Percentiles rank a stretch among this genome's conserved stretches.
These are phyloP conservation scores for Rhodotorula mucilaginosa DNA, from an alignment of 1,284 basidiomycete species.

Conservation along the genomic window DNA sequence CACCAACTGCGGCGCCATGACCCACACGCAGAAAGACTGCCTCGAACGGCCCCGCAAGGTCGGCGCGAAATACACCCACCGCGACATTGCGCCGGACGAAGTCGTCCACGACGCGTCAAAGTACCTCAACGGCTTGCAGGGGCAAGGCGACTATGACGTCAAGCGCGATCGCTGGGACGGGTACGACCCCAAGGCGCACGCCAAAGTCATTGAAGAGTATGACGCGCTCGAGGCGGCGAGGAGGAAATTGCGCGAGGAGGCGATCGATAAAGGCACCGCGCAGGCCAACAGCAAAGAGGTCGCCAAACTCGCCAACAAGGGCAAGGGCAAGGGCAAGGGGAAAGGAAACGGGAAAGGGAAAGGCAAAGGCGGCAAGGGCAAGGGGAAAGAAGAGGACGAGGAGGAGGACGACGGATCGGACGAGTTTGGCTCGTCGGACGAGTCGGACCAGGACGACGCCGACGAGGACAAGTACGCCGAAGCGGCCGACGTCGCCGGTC, in stretches of 20 bases:
- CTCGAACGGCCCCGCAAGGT: conserved; percentile 93
- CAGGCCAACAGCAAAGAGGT: conserved; percentile 55
- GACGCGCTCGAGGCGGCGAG: conserved; percentile 87
- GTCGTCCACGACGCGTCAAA: conserved; percentile 69
- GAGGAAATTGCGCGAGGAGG: conserved; percentile 85
- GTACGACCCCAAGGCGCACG: conserved; percentile 83
- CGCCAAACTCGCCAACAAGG: conserved; percentile 77
- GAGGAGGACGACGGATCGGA: conserved; percentile 61
- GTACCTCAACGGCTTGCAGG: conserved; percentile 40
- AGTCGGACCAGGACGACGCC: conserved; percentile 39
- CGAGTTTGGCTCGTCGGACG: conserved; percentile 91
- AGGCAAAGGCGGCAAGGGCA: neutral
- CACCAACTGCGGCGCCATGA: conserved; percentile 97
- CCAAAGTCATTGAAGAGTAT: conserved; percentile 86
- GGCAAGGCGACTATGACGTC: conserved; percentile 74
- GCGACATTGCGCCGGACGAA: conserved; percentile 88
- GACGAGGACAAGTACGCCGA: conserved; percentile 98
- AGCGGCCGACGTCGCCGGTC: conserved; percentile 92
- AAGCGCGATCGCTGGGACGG: conserved; percentile 99
- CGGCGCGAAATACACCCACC: conserved; percentile 90
- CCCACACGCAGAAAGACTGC: conserved; percentile 87
- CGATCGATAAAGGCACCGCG: conserved; percentile 87
- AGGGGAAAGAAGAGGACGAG: conserved; percentile 53
- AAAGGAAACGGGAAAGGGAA: conserved; percentile 1
- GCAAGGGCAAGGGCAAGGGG: conserved; percentile 46